Conservation (phyloP, 495 filamentous ascomycete species). For the Neurospora terricola region DNA sequence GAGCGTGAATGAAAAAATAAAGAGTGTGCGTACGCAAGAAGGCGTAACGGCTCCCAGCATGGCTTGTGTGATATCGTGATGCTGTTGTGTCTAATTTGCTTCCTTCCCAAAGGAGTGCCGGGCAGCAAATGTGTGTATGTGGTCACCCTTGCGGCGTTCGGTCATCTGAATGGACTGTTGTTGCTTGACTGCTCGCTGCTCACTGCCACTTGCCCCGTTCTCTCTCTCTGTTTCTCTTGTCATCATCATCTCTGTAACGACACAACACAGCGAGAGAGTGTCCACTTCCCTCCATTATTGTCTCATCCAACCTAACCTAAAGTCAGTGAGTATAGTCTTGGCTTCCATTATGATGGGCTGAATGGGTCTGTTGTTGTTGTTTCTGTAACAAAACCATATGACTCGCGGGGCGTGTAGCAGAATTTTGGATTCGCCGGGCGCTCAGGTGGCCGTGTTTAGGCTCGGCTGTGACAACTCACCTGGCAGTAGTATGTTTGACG, state of each 20-base stretch:
- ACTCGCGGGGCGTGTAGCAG: background rate
- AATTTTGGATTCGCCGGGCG: background rate
- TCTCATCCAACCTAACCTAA: background rate
- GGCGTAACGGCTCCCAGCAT: slow-evolving; percentile 10
- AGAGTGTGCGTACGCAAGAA: background rate
- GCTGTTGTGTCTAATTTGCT: slow-evolving; percentile 7
- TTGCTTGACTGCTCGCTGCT: slow-evolving; percentile 3
- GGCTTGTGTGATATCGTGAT: slow-evolving; percentile 13
- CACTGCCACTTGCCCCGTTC: background rate
- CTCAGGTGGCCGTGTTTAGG: background rate
- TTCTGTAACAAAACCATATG: background rate
- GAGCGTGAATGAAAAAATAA: background rate
- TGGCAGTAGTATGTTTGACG: slow-evolving; percentile 1
- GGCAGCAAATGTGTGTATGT: background rate
- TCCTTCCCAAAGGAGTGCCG: background rate
- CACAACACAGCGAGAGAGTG: background rate
- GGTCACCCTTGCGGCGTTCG: slow-evolving; percentile 1
- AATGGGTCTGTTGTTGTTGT: background rate
- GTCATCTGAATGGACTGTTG: background rate
- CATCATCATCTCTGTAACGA: background rate
- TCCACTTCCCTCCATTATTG: background rate
- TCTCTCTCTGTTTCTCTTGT: slow-evolving; percentile 1
- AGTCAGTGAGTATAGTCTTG: background rate
- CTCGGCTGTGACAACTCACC: background rate
- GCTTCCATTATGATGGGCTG: background rate